Base-by-base conservation (phyloP, 2,329 filamentous ascomycete genomes). In the Anthostomella pinea region DNA sequence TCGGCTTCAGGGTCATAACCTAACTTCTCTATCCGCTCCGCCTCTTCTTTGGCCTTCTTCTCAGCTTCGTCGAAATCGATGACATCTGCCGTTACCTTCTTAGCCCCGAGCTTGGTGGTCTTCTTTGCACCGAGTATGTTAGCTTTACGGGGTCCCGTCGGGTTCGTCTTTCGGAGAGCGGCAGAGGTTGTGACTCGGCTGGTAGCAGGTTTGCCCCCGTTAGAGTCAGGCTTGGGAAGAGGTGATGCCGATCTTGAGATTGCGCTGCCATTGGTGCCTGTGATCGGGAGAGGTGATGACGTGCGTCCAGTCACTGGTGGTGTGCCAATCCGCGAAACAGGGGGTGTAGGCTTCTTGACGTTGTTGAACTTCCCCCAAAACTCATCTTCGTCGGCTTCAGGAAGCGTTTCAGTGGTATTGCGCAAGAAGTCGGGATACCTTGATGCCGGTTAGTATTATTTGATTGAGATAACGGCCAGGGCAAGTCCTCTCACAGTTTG, bases 61-160 rank as follows among this genome's bases (percentile, higher is more conserved):
- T 98, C 93, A 3, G 90, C 93, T 63, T 91, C 93, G 48, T 98
- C 93, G 56, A 98, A 98, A 68, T 98, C 91, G 46, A 98, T 90
- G 9, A 81, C 68, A 49, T 90, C 85, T 29, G 72, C 76, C 3
- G 75, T 79, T 21, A 95, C 79, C 72, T 97, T 97, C 79, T 97
- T 97, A 18, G 83, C 91, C 22, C 91, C 93, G 8, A 97, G 75
- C 69, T 94, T 95, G 28, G 77, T 84, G 16, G 73, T 74, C 71
- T 90, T 93, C 72, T 91, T 93, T 20, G 84, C 85, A 41, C 86
- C 85, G 16, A 94, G 75, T n/a, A 96, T 82, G 54, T 86, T 93
- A 36, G 82, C 72, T 69, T 94, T 95, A 65, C 86, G 85, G 20
- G 87, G 77, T 26, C 77, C 83, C 8, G 76, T 62, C 22, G 75